Percentiles rank a stretch among this genome's conserved stretches.
Evolutionary conservation across 768 basidiomycete species (phyloP).

Genomic region (Trametes cingulata): DNA sequence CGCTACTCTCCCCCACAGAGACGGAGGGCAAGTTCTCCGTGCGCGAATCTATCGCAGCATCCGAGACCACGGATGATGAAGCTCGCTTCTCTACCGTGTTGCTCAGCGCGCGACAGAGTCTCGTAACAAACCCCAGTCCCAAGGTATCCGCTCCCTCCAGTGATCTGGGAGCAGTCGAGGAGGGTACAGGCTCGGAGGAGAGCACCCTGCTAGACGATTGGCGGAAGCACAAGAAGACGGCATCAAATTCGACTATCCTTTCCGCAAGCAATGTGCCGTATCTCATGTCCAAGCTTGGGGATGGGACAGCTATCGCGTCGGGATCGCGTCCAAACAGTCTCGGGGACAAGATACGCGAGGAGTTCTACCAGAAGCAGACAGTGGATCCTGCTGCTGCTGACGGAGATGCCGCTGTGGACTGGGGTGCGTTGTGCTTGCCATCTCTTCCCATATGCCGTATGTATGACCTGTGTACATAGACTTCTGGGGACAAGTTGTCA

Average conservation of each 20-base stretch:
- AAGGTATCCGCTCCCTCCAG: slow-evolving; percentile 29
- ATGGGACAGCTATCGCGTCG: slow-evolving; percentile 38
- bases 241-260: slow-evolving; percentile 58
- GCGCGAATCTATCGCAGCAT: slow-evolving; percentile 49
- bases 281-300: slow-evolving; percentile 53
- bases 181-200: slow-evolving; percentile 24
- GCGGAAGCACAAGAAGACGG: slow-evolving; percentile 57
- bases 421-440: slow-evolving; percentile 55
- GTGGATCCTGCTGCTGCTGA: slow-evolving; percentile 33
- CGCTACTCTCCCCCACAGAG: slow-evolving; percentile 33
- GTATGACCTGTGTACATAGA: slow-evolving; percentile 44
- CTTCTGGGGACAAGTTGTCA: slow-evolving; percentile 95
- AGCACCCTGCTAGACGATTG: slow-evolving; percentile 22
- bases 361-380: slow-evolving; percentile 68
- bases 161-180: slow-evolving; percentile 22
- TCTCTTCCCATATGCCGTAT: neutral
- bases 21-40: slow-evolving; percentile 24
- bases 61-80: slow-evolving; percentile 66
- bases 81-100: slow-evolving; percentile 54
- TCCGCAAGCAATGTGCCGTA: slow-evolving; percentile 55
- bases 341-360: slow-evolving; percentile 75
- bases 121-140: slow-evolving; percentile 32
- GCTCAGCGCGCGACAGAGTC: slow-evolving; percentile 39
- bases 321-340: slow-evolving; percentile 47
- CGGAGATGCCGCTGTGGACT: slow-evolving; percentile 61